Evolutionary conservation across 2,329 filamentous ascomycete genomes (phyloP).

Genomic region (Monilinia polystroma): DNA sequence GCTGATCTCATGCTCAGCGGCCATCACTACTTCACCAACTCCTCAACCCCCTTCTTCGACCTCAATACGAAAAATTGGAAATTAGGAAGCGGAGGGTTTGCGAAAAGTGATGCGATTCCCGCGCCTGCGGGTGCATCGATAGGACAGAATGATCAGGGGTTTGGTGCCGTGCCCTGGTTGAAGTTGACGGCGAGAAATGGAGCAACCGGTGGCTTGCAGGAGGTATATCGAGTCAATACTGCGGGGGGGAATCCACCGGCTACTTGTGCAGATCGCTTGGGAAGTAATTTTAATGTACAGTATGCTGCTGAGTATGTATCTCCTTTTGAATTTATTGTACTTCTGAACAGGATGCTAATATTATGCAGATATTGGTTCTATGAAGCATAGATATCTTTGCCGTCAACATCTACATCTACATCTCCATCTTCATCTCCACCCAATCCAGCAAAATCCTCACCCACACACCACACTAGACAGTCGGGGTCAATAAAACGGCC

Average conservation of each 20-base stretch:
- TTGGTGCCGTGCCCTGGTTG: slow-evolving; percentile 77
- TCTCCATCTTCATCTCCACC: too few relatives aligned
- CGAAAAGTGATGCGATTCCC: slow-evolving; percentile 58
- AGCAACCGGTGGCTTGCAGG: slow-evolving; percentile 63
- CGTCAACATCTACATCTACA: background rate
- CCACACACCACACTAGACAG: background rate
- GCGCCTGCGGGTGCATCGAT: slow-evolving; percentile 62
- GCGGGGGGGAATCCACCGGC: slow-evolving; percentile 75
- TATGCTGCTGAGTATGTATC: slow-evolving; percentile 82
- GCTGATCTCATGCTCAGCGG: slow-evolving; percentile 66
- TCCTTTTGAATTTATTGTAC: slow-evolving; percentile 21
- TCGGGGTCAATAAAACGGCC: too few relatives aligned
- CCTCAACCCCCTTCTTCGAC: slow-evolving; percentile 75
- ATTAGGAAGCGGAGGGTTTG: slow-evolving; percentile 61
- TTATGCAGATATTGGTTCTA: slow-evolving; percentile 39
- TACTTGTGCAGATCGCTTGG: slow-evolving; percentile 63
- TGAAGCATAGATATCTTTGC: slow-evolving; percentile 8
- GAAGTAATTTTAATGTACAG: slow-evolving; percentile 65
- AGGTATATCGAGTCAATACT: slow-evolving; percentile 82
- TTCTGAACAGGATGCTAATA: slow-evolving; percentile 19
- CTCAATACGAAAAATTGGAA: slow-evolving; percentile 57
- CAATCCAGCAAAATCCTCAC: background rate
- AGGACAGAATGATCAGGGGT: slow-evolving; percentile 57
- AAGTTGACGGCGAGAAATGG: slow-evolving; percentile 59
- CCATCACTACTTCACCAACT: slow-evolving; percentile 76